A percentile compares a stretch with the other conserved stretches of the same genome.
phyloP scores from a whole-genome alignment of 2,329 filamentous ascomycete genomes.

The Colletotrichum neosansevieriae region DNA sequence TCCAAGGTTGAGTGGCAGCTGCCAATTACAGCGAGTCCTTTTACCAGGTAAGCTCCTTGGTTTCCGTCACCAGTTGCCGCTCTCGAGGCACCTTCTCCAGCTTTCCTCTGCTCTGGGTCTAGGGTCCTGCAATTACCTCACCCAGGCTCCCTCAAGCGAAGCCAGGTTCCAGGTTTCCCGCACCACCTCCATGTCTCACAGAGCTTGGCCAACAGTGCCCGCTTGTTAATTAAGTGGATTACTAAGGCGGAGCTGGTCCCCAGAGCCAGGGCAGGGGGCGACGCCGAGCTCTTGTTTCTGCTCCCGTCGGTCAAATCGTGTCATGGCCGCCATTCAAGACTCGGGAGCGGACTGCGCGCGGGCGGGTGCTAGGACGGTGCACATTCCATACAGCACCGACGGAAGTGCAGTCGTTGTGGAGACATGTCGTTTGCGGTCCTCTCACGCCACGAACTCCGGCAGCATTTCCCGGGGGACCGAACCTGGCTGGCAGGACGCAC shows the following conservation, averaged over 20 bases:
- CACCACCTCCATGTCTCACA: not conserved
- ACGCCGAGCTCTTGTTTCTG: no score
- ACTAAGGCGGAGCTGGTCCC: not conserved
- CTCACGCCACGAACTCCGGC: not conserved
- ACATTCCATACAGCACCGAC: conserved; percentile 14
- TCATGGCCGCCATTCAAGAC: not conserved
- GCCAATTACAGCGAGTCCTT: conserved; percentile 19
- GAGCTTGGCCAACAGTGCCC: conserved; percentile 23
- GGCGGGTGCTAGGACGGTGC: conserved; percentile 21
- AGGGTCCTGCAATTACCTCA: not conserved
- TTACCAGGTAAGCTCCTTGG: conserved; percentile 16
- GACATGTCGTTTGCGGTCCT: not conserved
- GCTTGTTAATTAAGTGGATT: conserved; percentile 1
- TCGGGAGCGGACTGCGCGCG: conserved; percentile 2
- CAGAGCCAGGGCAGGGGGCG: no score
- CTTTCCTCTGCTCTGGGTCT: not conserved
- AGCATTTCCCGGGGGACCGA: conserved; percentile 3
- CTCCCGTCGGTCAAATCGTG: conserved; percentile 7
- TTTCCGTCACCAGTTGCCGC: conserved; percentile 12
- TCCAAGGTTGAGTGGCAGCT: not conserved
- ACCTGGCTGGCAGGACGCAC: conserved; percentile 21
- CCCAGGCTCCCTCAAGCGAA: conserved; percentile 1
- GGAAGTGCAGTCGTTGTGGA: conserved; percentile 1
- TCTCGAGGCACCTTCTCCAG: not conserved
- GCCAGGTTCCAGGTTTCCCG: conserved; percentile 1